Evolutionary conservation across 2,329 filamentous ascomycete genomes (phyloP).

Genomic region (Fusarium irregulare): DNA sequence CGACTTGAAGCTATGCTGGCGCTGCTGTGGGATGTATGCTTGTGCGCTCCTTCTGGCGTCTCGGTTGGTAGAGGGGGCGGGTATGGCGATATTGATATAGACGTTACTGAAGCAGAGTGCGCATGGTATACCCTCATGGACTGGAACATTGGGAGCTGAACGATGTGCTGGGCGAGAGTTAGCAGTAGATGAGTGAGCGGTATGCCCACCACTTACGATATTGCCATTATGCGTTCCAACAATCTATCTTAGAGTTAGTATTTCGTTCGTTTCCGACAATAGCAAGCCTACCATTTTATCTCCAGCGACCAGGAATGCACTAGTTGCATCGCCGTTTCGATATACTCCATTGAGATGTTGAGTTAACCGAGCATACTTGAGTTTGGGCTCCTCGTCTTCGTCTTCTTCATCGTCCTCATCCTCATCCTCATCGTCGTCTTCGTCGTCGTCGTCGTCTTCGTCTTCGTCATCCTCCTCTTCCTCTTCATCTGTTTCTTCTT

Average conservation of each 20-base stretch:
- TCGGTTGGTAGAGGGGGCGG: conserved; percentile 66
- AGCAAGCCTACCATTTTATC: conserved; percentile 86
- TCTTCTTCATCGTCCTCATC: conserved; percentile 73
- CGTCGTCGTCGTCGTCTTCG: conserved; percentile 45
- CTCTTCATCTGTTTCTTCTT: conserved; percentile 27
- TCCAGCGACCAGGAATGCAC: conserved; percentile 86
- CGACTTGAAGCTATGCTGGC: conserved; percentile 48
- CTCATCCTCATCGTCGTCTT: conserved; percentile 60
- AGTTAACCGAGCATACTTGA: conserved; percentile 93
- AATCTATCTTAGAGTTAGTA: conserved; percentile 66
- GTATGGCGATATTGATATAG: conserved; percentile 89
- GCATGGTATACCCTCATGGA: conserved; percentile 88
- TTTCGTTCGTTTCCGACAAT: background rate
- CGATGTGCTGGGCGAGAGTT: conserved; percentile 73
- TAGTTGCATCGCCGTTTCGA: conserved; percentile 94
- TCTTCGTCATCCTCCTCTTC: conserved; percentile 37
- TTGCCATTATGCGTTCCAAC: conserved; percentile 96
- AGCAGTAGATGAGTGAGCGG: conserved; percentile 25
- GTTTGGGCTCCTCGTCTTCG: conserved; percentile 89
- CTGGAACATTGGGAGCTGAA: conserved; percentile 85
- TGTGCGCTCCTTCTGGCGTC: conserved; percentile 56
- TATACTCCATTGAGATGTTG: conserved; percentile 84
- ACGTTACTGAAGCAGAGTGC: conserved; percentile 90
- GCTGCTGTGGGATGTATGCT: conserved; percentile 52
- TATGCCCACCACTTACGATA: conserved; percentile 72